Evolutionary conservation across 108 stramenopile species (phyloP).

Genomic region (Mayamaea pseudoterrestris): DNA sequence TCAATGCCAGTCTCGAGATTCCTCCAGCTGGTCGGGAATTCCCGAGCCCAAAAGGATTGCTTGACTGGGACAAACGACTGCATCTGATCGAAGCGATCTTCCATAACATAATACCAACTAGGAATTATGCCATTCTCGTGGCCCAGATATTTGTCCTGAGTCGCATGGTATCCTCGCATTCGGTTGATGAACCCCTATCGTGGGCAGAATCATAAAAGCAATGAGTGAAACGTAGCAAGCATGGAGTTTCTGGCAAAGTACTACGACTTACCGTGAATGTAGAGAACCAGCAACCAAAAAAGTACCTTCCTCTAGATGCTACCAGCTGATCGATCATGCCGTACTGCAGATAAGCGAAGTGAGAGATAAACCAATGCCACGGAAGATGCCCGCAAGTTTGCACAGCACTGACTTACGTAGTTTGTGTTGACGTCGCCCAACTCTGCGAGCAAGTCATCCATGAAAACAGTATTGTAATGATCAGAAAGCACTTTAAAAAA

Average conservation of each 20-base stretch:
- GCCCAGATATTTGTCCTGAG: conserved; percentile 33
- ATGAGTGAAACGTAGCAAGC: neutral
- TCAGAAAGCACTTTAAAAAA: conserved; percentile 65
- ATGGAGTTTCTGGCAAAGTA: neutral
- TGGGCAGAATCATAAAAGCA: neutral
- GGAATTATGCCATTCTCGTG: conserved; percentile 42
- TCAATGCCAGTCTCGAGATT: no score
- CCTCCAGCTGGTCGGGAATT: conserved; percentile 79
- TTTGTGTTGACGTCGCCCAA: conserved; percentile 12
- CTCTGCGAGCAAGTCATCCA: conserved; percentile 59
- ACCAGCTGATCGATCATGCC: conserved; percentile 91
- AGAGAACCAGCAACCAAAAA: conserved; percentile 75
- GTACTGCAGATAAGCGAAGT: no score
- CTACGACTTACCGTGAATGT: conserved; percentile 24
- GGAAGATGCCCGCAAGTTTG: no score
- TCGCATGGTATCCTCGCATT: conserved; percentile 56
- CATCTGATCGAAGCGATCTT: conserved; percentile 24
- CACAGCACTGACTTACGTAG: no score
- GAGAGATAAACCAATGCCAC: conserved; percentile 23
- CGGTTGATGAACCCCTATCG: conserved; percentile 67
- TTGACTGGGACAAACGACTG: conserved; percentile 40
- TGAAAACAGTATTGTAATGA: conserved; percentile 58
- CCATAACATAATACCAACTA: conserved; percentile 29
- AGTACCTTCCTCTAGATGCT: conserved; percentile 41
- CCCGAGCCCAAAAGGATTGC: conserved; percentile 65